Base-by-base conservation (phyloP, 345 rosid genomes). In the Turritis glabra region DNA sequence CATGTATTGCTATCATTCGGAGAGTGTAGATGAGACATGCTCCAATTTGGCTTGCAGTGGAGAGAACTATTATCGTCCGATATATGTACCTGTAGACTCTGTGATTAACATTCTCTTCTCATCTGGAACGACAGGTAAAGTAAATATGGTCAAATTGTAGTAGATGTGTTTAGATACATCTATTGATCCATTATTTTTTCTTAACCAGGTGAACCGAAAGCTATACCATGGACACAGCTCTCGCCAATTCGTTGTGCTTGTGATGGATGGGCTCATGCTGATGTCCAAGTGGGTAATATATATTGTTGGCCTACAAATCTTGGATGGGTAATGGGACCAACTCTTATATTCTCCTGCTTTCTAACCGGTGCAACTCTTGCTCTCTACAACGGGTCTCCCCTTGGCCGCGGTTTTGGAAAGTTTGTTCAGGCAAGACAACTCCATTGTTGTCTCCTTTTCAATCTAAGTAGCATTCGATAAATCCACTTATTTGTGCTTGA, bases 261-360 rank as follows among this genome's bases (percentile, higher is more conserved):
- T 70, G 98, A 94, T 59, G 81, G 66, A 41, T 91, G 93, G 95
- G 87, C 84, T 66, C 87, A 94, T 58, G 5, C 70, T 67, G 85
- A 90, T 82, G 30, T 85, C 38, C 78, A 61, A 77, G 86, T 76
- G 38, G 95, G 92, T 43, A 82, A 84, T 19, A 77, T 79, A 77
- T 78, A 77, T 81, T 94, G 96, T 82, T 94, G 95, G 95, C 96
- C 98, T 5, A 94, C 98, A 71, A 94, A 90, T 80, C 81, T 94
- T 67, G 98, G 96, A 52, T 91, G 98, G 98, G 97, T 91, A 44
- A 82, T 90, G 92, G 98, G 97, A 58, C 93, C 97, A 4, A 79
- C 85, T 77, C 13, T 82, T 55, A 77, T 91, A 7, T 88, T 88
- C 76, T 81, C 89, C 8, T 79, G 86, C 83, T 87, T 94, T 71